Evolutionary conservation across 306 rosid species (phyloP).

Genomic region (Psophocarpus tetragonolobus): DNA sequence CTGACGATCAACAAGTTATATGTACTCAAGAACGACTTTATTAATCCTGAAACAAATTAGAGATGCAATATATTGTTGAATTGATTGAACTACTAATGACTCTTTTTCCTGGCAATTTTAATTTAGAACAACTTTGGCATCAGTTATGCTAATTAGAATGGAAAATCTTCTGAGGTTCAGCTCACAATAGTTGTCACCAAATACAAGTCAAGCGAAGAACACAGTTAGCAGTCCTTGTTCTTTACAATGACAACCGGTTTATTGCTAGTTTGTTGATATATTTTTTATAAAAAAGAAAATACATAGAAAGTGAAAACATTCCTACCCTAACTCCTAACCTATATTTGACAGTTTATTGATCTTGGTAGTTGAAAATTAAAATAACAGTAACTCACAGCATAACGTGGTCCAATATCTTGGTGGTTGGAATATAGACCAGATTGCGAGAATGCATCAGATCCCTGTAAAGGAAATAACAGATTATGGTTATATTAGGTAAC

Average conservation of each 20-base stretch:
- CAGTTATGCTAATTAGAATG: background rate
- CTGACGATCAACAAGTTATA: background rate
- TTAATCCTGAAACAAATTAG: conserved; percentile 10
- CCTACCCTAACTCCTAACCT: background rate
- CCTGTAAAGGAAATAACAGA: conserved; percentile 51
- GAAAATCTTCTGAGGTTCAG: background rate
- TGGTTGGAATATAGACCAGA: conserved; percentile 93
- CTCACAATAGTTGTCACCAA: background rate
- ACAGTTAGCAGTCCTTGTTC: background rate
- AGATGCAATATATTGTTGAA: conserved; percentile 11
- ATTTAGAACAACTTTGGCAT: background rate
- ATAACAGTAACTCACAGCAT: conserved; percentile 74
- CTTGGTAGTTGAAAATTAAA: background rate
- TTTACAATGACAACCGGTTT: background rate
- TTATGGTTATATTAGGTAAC: background rate
- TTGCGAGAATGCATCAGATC: conserved; percentile 92
- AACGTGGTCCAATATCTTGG: conserved; percentile 96
- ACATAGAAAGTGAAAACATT: background rate
- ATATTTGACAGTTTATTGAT: background rate
- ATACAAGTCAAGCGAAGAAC: conserved; percentile 8
- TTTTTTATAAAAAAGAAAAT: background rate
- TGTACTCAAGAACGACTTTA: background rate
- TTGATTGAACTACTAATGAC: background rate
- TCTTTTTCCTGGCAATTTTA: background rate
- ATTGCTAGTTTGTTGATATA: background rate